Base-by-base conservation (phyloP, 768 basidiomycete species). In the Suillus weaverae region DNA sequence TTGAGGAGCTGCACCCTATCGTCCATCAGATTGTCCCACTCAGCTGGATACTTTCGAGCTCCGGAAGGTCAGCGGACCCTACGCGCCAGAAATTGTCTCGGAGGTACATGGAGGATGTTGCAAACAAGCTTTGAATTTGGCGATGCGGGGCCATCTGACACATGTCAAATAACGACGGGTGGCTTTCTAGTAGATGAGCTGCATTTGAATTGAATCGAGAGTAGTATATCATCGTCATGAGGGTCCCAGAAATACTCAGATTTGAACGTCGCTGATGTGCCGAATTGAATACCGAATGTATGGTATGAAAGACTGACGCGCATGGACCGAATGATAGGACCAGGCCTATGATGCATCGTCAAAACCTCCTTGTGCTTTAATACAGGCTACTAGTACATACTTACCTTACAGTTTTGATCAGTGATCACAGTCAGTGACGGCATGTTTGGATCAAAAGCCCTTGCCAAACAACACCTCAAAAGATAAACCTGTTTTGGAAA, bases 381-480 rank as follows among this genome's bases (percentile, higher is more conserved):
- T 38, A 38, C 38, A 38, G 38, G 11, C 11, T 38, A 14, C 26
- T 38, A 38, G 38, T 38, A 38, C 38, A 20, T 13, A 13, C 38
- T 39, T 39, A 39, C 26, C 26, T 26, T 26, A 26, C 26, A 26
- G 26, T 48, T 48, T 22, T 48, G 44, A 46, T 46, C 44, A 48
- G 46, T 22, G 11, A n/a, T n/a, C n/a, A n/a, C n/a, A 26, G 26
- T 46, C 44, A 48, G 46, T 22, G 11, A 22, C 43, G n/a, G 20
- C 44, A n/a, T 59, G 55, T 57, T 38, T 63, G 48, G 39, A 38
- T 60, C 48, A 26, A 55, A 64, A 56, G 66, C 63, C 43, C 32
- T 64, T 66, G 63, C 64, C 66, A 66, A 66, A 66, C 63, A 66
- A 66, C 66, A 39, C 55, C 46, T 41, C 18, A 43, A 20, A 53